Conservation (phyloP, 768 basidiomycete species). For the Asterophora parasitica region DNA sequence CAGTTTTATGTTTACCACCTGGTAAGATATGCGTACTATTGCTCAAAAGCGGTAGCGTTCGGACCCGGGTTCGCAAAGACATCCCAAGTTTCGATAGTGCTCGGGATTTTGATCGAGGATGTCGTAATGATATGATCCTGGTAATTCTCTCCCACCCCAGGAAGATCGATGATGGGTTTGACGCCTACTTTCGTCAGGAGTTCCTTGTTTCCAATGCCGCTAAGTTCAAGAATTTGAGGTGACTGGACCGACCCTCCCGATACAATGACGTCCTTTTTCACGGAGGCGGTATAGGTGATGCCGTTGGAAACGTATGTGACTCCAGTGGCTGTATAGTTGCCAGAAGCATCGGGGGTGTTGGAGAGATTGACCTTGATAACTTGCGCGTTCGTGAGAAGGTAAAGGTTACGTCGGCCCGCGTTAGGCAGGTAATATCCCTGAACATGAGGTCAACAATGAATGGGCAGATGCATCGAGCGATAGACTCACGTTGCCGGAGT, state of each 20-base stretch:
- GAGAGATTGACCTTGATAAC: constrained; percentile 2
- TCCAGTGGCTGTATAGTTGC: constrained; percentile 4
- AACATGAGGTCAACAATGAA: neutral
- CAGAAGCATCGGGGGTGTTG: neutral
- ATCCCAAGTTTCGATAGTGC: constrained; percentile 3
- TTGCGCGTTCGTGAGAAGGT: constrained; percentile 2
- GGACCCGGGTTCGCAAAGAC: neutral
- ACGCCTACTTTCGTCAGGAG: constrained; percentile 26
- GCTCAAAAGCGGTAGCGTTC: neutral
- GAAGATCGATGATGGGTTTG: constrained; percentile 27
- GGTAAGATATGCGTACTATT: neutral
- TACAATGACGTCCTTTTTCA: constrained; percentile 20
- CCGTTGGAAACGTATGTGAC: constrained; percentile 11
- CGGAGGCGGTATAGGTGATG: constrained; percentile 7
- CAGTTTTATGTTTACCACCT: too few species aligned
- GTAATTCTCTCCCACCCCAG: constrained; percentile 39
- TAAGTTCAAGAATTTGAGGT: constrained; percentile 22
- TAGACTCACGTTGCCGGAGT: neutral
- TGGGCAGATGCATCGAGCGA: neutral
- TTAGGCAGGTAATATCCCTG: constrained; percentile 9
- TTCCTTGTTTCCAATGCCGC: constrained; percentile 30
- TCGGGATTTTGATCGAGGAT: constrained; percentile 1
- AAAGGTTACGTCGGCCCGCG: constrained; percentile 2
- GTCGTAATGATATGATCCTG: neutral
- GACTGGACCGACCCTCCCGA: constrained; percentile 21